Conservation (phyloP, 495 filamentous ascomycete species). For the Trichoderma gamsii region DNA sequence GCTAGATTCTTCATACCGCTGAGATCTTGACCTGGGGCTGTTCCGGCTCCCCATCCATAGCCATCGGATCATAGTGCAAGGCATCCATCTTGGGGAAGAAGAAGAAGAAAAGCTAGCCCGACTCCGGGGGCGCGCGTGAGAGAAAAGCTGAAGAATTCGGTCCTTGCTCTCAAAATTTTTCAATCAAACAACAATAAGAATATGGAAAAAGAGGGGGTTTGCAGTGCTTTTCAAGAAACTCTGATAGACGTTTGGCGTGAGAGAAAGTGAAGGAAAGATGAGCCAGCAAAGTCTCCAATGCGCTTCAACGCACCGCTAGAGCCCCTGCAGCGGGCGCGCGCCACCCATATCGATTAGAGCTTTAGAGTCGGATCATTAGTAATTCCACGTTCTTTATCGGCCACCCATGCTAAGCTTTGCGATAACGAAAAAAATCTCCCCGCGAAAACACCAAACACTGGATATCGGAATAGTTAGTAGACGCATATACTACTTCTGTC, state of each 20-base stretch:
- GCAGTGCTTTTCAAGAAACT: neutral
- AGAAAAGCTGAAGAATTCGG: conserved; percentile 4
- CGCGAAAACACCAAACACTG: neutral
- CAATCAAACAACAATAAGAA: neutral
- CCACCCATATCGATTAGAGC: neutral
- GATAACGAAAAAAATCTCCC: conserved; percentile 13
- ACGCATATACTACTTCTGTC: neutral
- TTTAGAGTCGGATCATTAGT: neutral
- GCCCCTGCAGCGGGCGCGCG: neutral
- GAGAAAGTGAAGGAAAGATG: conserved; percentile 7
- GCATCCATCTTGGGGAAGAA: conserved; percentile 15
- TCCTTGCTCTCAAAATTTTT: neutral
- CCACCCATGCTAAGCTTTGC: neutral
- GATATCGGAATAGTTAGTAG: neutral
- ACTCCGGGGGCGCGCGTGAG: conserved; percentile 18
- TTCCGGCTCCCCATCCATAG: conserved; percentile 56
- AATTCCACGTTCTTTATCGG: conserved; percentile 13
- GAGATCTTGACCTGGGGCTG: conserved; percentile 67
- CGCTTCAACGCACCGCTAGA: conserved; percentile 2
- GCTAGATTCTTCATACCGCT: conserved; percentile 43
- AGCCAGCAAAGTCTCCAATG: neutral
- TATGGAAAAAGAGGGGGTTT: neutral
- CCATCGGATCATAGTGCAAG: conserved; percentile 63
- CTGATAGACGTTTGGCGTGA: neutral
- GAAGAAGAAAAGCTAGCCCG: neutral